These are phyloP conservation scores for Boletus bicolor DNA, from an alignment of 768 basidiomycete genomes.

Conservation along the genomic window DNA sequence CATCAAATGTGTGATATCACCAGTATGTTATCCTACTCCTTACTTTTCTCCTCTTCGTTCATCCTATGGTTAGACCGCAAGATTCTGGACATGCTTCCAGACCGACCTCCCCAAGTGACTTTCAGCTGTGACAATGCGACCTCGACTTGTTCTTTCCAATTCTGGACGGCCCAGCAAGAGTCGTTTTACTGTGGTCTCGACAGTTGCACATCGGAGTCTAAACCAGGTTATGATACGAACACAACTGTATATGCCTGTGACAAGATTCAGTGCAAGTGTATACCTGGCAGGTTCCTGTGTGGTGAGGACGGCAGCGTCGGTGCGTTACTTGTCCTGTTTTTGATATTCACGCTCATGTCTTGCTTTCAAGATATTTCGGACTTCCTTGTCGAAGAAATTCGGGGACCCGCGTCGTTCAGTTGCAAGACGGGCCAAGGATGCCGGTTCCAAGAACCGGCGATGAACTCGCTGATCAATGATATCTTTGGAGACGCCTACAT, in stretches of 20 bases:
- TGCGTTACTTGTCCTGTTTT: slow-evolving; percentile 38
- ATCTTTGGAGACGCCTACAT: slow-evolving; percentile 94
- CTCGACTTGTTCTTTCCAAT: slow-evolving; percentile 87
- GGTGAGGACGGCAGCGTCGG: slow-evolving; percentile 93
- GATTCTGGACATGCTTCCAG: slow-evolving; percentile 89
- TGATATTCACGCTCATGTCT: not conserved
- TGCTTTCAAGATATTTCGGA: slow-evolving; percentile 72
- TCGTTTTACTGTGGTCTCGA: slow-evolving; percentile 93
- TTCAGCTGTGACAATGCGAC: slow-evolving; percentile 77
- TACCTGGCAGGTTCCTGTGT: slow-evolving; percentile 93
- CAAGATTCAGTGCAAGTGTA: slow-evolving; percentile 83
- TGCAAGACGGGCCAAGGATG: slow-evolving; percentile 73
- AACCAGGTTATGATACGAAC: slow-evolving; percentile 61
- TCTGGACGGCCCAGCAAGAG: slow-evolving; percentile 94
- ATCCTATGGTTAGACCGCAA: slow-evolving; percentile 66
- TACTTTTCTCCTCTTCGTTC: not conserved
- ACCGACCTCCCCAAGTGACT: slow-evolving; percentile 90
- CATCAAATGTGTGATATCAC: slow-evolving; percentile 99
- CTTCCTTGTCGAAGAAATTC: slow-evolving; percentile 85
- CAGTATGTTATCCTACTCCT: slow-evolving; percentile 51
- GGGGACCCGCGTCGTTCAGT: slow-evolving; percentile 84
- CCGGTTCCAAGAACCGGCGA: slow-evolving; percentile 91
- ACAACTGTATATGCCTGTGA: slow-evolving; percentile 77
- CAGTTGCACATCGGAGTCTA: slow-evolving; percentile 51
- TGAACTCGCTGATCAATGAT: slow-evolving; percentile 92